These are phyloP conservation scores for Psilocybe subaeruginosa DNA, from an alignment of 768 basidiomycete genomes.

Conservation along the genomic window DNA sequence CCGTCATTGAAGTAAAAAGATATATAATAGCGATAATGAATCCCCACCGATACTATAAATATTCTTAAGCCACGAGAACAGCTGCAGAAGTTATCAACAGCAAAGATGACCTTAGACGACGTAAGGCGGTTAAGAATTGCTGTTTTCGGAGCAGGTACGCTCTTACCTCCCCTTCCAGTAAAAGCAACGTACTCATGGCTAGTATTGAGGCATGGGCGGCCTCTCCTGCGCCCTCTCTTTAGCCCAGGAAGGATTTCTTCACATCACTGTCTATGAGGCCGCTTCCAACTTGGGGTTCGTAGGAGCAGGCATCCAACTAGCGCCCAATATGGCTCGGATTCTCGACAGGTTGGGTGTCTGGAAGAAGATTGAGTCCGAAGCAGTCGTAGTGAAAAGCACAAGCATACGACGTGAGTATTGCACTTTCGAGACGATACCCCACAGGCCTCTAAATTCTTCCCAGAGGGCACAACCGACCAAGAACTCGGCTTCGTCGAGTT, in stretches of 20 bases:
- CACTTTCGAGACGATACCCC: background rate
- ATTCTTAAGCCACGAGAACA: background rate
- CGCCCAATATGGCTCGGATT: slow-evolving; percentile 8
- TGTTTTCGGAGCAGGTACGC: slow-evolving; percentile 3
- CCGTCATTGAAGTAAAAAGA: background rate
- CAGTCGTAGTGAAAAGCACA: background rate
- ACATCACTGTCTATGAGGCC: slow-evolving; percentile 3
- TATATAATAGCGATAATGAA: background rate
- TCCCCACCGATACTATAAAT: background rate
- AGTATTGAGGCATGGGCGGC: slow-evolving; percentile 2
- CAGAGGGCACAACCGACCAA: slow-evolving; percentile 7
- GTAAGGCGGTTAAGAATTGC: slow-evolving; percentile 1
- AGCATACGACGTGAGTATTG: slow-evolving; percentile 4
- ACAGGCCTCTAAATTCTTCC: background rate
- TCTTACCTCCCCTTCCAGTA: background rate
- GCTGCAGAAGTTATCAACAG: background rate
- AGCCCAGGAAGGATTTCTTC: background rate
- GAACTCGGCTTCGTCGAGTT: slow-evolving; percentile 3
- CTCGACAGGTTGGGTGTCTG: slow-evolving; percentile 9
- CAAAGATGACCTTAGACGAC: slow-evolving; percentile 1
- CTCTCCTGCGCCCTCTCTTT: slow-evolving; percentile 4
- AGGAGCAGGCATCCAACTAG: slow-evolving; percentile 10
- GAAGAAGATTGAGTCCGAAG: background rate
- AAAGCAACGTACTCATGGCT: background rate
- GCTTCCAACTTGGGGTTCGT: slow-evolving; percentile 5